A percentile compares a stretch with the other conserved stretches of the same genome.
phyloP scores from a whole-genome alignment of 192 early-diverging fungal species.

The Gaertneriomyces semiglobifer region DNA sequence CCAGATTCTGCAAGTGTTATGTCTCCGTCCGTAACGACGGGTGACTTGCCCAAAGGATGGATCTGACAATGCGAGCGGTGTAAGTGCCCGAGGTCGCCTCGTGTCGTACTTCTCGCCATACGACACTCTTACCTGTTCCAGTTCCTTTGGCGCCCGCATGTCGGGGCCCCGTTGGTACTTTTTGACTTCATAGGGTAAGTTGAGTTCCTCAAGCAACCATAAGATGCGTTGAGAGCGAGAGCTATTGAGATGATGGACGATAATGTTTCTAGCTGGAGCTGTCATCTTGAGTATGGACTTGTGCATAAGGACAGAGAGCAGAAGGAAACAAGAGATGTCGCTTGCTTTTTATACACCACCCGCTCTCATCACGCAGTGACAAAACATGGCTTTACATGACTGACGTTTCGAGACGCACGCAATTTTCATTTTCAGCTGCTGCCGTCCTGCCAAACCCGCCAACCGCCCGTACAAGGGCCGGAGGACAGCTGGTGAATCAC shows the following conservation, averaged over 20 bases:
- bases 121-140: background rate
- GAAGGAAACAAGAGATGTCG: no score
- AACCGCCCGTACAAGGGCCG: no score
- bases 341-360: no score
- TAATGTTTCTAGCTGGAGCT: constrained; percentile 10
- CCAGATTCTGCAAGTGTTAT: constrained; percentile 39
- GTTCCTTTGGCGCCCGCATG: constrained; percentile 29
- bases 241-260: constrained; percentile 47
- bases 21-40: constrained; percentile 41
- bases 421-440: no score
- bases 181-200: constrained; percentile 38
- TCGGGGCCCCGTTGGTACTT: constrained; percentile 33
- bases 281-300: background rate
- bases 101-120: no score
- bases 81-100: no score
- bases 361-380: no score
- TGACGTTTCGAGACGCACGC: no score
- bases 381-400: no score
- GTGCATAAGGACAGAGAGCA: no score
- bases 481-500: no score
- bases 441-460: no score
- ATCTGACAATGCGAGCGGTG: constrained; percentile 17
- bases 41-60: constrained; percentile 49
- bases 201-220: constrained; percentile 49
- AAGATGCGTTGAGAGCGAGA: constrained; percentile 43